Conservation (phyloP, 2,329 filamentous ascomycete genomes). For the Aspergillus luchuensis region DNA sequence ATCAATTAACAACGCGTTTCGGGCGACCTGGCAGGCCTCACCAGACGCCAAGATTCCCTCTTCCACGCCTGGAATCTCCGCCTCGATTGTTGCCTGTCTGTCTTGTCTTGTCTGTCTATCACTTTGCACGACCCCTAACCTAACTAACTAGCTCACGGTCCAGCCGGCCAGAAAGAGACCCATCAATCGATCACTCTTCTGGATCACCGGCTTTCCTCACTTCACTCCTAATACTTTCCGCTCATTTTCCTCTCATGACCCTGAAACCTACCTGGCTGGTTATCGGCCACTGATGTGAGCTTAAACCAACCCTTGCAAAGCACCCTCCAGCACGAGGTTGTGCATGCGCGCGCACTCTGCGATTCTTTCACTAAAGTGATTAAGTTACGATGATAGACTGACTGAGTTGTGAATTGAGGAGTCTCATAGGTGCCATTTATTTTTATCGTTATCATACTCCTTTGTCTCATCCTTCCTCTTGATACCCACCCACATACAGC, state of each 20-base stretch:
- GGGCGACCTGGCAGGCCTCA: conserved; percentile 7
- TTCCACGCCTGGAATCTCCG: neutral
- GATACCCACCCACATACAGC: no score
- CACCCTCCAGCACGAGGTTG: neutral
- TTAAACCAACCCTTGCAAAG: neutral
- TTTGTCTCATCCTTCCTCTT: no score
- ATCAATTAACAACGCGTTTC: conserved; percentile 29
- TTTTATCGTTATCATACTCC: neutral
- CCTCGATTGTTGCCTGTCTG: neutral
- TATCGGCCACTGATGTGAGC: neutral
- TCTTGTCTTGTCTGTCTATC: neutral
- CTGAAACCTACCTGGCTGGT: neutral
- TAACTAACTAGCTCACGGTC: no score
- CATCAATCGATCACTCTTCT: no score
- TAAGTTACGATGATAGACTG: no score
- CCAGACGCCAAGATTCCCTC: conserved; percentile 1
- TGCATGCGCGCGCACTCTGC: neutral
- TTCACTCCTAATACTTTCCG: neutral
- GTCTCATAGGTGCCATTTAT: neutral
- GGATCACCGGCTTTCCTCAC: no score
- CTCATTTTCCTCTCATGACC: neutral
- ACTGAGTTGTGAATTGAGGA: neutral
- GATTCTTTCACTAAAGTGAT: neutral
- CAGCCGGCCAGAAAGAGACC: neutral
- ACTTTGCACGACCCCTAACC: neutral